These are phyloP conservation scores for Penicillium chermesinum DNA, from an alignment of 495 filamentous ascomycete genomes.

Conservation along the genomic window DNA sequence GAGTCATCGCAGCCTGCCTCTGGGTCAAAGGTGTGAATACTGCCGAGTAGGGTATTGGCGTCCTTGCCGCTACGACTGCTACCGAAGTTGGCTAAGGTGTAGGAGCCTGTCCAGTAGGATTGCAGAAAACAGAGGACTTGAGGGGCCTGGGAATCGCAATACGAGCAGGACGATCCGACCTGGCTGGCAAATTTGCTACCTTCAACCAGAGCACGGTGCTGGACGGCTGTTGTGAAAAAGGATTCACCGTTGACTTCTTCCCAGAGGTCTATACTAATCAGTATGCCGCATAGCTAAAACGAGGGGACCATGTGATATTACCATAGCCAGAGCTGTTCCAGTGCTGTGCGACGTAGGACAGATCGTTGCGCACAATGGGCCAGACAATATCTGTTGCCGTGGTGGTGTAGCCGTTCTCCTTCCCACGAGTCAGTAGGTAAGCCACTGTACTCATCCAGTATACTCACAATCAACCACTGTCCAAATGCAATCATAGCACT, in stretches of 20 bases:
- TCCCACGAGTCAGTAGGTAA: too few species aligned
- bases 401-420: constrained; percentile 28
- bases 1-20: constrained; percentile 44
- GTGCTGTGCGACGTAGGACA: constrained; percentile 66
- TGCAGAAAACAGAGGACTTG: constrained; percentile 57
- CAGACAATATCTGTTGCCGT: constrained; percentile 34
- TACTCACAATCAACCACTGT: constrained; percentile 28
- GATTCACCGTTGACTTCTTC: constrained; percentile 62
- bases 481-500: constrained; percentile 35
- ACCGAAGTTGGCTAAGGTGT: constrained; percentile 51
- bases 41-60: constrained; percentile 55
- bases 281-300: constrained; percentile 57
- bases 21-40: constrained; percentile 62
- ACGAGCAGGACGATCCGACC: constrained; percentile 38
- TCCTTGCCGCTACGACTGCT: constrained; percentile 55
- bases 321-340: constrained; percentile 49
- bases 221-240: constrained; percentile 57
- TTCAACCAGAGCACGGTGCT: constrained; percentile 54
- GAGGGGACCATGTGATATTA: constrained; percentile 46
- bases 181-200: constrained; percentile 50
- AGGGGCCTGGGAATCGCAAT: constrained; percentile 53
- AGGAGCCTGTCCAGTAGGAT: constrained; percentile 59
- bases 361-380: constrained; percentile 53
- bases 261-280: constrained; percentile 57
- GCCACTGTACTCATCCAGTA: too few species aligned